Conservation (phyloP, 2,329 filamentous ascomycete species). For the Chlorencoelia australis region DNA sequence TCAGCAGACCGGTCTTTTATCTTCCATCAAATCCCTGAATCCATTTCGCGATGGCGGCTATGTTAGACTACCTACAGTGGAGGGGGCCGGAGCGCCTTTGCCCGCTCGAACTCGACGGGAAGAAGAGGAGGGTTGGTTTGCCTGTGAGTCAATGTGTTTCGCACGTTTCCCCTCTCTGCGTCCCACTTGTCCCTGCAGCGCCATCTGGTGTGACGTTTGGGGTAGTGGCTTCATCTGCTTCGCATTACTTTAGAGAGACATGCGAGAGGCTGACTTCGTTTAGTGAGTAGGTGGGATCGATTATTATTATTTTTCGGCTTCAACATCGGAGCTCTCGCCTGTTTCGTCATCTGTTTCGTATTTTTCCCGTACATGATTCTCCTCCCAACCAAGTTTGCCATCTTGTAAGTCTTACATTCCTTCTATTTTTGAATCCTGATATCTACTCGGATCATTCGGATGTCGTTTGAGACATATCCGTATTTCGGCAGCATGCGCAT, state of each 20-base stretch:
- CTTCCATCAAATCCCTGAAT: slow-evolving; percentile 74
- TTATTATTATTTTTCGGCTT: slow-evolving; percentile 85
- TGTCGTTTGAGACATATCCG: too few species aligned
- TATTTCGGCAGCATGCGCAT: too few species aligned
- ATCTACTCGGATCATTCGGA: too few species aligned
- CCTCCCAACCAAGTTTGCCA: slow-evolving; percentile 87
- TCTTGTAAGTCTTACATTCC: slow-evolving; percentile 63
- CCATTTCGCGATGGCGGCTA: slow-evolving; percentile 82
- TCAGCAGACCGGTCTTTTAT: slow-evolving; percentile 60
- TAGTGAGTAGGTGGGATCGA: slow-evolving; percentile 96
- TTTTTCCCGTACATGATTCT: slow-evolving; percentile 75
- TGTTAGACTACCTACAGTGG: slow-evolving; percentile 79
- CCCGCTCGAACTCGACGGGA: slow-evolving; percentile 77
- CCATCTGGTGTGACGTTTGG: slow-evolving; percentile 17
- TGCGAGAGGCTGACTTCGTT: slow-evolving; percentile 25
- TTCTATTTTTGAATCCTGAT: slow-evolving; percentile 9
- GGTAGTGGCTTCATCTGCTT: slow-evolving; percentile 16
- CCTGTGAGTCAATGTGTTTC: slow-evolving; percentile 57
- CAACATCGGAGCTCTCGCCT: slow-evolving; percentile 78
- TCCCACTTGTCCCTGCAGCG: slow-evolving; percentile 24
- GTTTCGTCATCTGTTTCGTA: slow-evolving; percentile 89
- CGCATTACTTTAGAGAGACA: slow-evolving; percentile 14
- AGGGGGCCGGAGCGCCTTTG: slow-evolving; percentile 72
- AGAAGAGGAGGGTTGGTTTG: slow-evolving; percentile 93
- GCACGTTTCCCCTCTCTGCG: slow-evolving; percentile 9